phyloP scores from a whole-genome alignment of 2,329 filamentous ascomycete genomes.

The Hypoxylon sp. region DNA sequence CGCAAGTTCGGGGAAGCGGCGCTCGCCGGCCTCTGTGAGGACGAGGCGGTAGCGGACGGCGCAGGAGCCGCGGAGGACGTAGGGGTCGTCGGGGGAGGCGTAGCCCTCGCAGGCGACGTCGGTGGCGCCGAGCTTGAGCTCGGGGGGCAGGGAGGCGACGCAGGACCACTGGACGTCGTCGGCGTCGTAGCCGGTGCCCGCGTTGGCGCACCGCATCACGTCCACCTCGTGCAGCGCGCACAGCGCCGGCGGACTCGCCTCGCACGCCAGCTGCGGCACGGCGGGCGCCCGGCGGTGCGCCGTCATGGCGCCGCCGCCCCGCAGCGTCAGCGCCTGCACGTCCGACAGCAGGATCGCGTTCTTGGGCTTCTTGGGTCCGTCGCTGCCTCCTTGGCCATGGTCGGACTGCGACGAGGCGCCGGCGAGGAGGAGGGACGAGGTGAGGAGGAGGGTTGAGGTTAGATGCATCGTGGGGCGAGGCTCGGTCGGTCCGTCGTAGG shows the following conservation, averaged over 20 bases:
- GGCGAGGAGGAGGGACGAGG: conserved; percentile 31
- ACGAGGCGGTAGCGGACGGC: conserved; percentile 87
- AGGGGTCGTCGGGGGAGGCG: conserved; percentile 75
- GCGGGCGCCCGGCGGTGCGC: conserved; percentile 77
- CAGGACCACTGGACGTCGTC: conserved; percentile 95
- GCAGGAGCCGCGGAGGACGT: conserved; percentile 90
- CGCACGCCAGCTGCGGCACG: conserved; percentile 81
- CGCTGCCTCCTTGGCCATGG: no score
- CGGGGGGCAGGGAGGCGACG: conserved; percentile 65
- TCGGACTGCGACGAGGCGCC: conserved; percentile 14
- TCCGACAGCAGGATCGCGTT: conserved; percentile 65
- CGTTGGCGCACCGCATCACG: conserved; percentile 88
- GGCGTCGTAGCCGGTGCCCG: conserved; percentile 77
- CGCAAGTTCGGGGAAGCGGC: conserved; percentile 68
- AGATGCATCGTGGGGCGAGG: conserved; percentile 25
- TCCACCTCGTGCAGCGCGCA: conserved; percentile 78
- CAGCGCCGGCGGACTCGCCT: conserved; percentile 68
- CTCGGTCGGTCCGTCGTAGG: not conserved
- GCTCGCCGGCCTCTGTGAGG: conserved; percentile 78
- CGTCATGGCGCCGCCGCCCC: conserved; percentile 68
- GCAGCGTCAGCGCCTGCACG: conserved; percentile 82
- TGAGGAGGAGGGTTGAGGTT: conserved; percentile 22
- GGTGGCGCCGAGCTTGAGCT: conserved; percentile 78
- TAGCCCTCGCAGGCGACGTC: conserved; percentile 96
- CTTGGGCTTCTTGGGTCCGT: conserved; percentile 52